Base-by-base conservation (phyloP, 1,139 yeast genomes). In the Pichia sp. region DNA sequence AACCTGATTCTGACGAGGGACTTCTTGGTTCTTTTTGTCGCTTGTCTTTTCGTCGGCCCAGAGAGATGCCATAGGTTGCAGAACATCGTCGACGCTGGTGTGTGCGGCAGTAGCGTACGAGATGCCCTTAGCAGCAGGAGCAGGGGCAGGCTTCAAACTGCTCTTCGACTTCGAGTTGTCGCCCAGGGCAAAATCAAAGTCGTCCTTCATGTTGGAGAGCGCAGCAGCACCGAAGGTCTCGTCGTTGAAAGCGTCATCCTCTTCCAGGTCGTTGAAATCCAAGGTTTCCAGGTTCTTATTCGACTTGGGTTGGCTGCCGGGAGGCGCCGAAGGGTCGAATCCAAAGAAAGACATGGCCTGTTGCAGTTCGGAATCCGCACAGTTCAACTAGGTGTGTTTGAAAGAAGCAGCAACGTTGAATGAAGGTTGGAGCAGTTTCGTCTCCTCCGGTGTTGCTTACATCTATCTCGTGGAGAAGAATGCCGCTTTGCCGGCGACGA, bases 201-300 rank as follows among this genome's bases (percentile, higher is more conserved):
- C 93, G 57, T 82, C 80, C 51, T 90, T 86, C 49, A 85, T 71
- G 7, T 76, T 72, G 36, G 70, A 78, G 15, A 51, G 47, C 8
- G 78, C 73, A 54, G 72, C 76, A 49, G 74, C 77, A 48, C 97
- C 97, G 73, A 92, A 92, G 1, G 98, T 92, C 66, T 89, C 96
- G 59, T 84, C 87, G 67, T 92, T 92, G 64, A 89, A 76, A 53
- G 85, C 90, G 68, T 90, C 97, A 57, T 85, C 90, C 40, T 81
- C 84, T 60, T 87, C 95, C 47, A 78, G 79, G 53, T 90, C 95
- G 63, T 89, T 95, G 66, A 88, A 90, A 65, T 87, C 95, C 63
- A 79, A 81, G 3, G 74, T 72, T 57, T 78, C 66, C 40, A 57
- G 47, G 15, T 61, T 58, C 11, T 16, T 31, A 29, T 47, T 47